These are phyloP conservation scores for Colletotrichum brevisporum DNA, from an alignment of 2,329 filamentous ascomycete genomes.

Conservation along the genomic window DNA sequence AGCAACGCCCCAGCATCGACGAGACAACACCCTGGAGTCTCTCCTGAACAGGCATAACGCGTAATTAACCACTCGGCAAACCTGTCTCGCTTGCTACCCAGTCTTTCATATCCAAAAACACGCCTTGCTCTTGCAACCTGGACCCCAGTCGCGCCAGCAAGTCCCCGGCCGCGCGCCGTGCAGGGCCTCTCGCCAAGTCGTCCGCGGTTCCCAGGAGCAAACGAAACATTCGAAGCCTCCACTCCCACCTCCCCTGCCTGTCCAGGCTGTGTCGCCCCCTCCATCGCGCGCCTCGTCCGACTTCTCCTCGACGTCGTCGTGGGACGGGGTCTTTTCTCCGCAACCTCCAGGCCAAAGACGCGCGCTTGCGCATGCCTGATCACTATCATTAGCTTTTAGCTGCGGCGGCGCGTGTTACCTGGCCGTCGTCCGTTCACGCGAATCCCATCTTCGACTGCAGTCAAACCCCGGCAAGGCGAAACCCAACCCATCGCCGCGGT, in stretches of 20 bases:
- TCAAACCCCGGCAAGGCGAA: constrained; percentile 1
- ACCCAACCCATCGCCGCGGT: constrained; percentile 13
- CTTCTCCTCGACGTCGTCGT: constrained; percentile 33
- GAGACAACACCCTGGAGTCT: constrained; percentile 18
- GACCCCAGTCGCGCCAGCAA: constrained; percentile 36
- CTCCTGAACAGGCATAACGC: constrained; percentile 34
- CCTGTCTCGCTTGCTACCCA: constrained; percentile 32
- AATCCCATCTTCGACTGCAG: constrained; percentile 4
- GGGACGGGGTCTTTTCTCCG: constrained; percentile 28
- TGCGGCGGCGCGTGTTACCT: not conserved
- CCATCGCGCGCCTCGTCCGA: constrained; percentile 33
- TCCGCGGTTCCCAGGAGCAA: constrained; percentile 31
- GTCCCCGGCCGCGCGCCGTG: constrained; percentile 39
- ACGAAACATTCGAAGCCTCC: constrained; percentile 38
- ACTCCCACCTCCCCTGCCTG: constrained; percentile 30
- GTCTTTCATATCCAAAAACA: constrained; percentile 24
- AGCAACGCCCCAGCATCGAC: not conserved
- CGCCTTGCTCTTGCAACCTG: constrained; percentile 19
- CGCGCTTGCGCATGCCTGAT: constrained; percentile 38
- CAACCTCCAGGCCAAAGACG: constrained; percentile 34
- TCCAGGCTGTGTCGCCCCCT: constrained; percentile 38
- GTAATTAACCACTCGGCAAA: constrained; percentile 36
- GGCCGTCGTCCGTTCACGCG: not conserved
- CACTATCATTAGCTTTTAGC: constrained; percentile 17
- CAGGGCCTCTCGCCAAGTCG: constrained; percentile 35